phyloP scores from a whole-genome alignment of 1,284 basidiomycete species.

The Ustilago loliicola region DNA sequence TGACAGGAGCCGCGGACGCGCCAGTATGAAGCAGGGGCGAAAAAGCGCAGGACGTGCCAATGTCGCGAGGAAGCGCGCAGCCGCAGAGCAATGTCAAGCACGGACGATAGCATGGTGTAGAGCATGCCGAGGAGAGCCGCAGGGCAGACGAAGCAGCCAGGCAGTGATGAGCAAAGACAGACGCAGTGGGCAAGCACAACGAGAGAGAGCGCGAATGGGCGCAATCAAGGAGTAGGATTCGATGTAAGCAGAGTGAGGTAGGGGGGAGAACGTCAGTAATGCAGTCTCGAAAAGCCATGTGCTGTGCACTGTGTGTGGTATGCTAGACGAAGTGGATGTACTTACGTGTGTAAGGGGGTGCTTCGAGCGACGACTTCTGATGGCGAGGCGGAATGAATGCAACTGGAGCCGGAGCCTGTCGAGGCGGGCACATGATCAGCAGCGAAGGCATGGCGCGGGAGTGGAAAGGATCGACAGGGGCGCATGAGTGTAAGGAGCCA shows the following conservation, averaged over 20 bases:
- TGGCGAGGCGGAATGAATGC: slow-evolving; percentile 17
- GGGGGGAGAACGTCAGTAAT: slow-evolving; percentile 9
- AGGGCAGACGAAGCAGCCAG: background rate
- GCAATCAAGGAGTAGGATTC: background rate
- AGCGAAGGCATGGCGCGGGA: slow-evolving; percentile 2
- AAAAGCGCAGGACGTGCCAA: slow-evolving; percentile 31
- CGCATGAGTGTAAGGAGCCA: slow-evolving; percentile 21
- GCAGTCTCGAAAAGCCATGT: background rate
- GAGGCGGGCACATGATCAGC: background rate
- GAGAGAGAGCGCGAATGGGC: background rate
- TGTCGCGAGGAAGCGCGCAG: slow-evolving; percentile 20
- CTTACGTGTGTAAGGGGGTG: slow-evolving; percentile 16
- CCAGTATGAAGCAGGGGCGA: slow-evolving; percentile 6
- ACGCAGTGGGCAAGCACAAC: background rate
- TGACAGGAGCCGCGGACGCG: slow-evolving; percentile 21
- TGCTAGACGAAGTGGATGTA: slow-evolving; percentile 1
- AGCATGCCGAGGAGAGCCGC: background rate
- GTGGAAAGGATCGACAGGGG: slow-evolving; percentile 19
- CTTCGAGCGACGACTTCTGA: slow-evolving; percentile 13
- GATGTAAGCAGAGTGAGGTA: background rate
- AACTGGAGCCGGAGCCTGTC: slow-evolving; percentile 20
- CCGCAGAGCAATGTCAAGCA: background rate
- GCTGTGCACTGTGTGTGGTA: background rate
- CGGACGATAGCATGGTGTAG: background rate
- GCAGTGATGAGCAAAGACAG: background rate